Percentiles rank a stretch among this genome's conserved stretches.
Conservation (phyloP, 2,329 filamentous ascomycete genomes). For the Chaetomium globosum region DNA sequence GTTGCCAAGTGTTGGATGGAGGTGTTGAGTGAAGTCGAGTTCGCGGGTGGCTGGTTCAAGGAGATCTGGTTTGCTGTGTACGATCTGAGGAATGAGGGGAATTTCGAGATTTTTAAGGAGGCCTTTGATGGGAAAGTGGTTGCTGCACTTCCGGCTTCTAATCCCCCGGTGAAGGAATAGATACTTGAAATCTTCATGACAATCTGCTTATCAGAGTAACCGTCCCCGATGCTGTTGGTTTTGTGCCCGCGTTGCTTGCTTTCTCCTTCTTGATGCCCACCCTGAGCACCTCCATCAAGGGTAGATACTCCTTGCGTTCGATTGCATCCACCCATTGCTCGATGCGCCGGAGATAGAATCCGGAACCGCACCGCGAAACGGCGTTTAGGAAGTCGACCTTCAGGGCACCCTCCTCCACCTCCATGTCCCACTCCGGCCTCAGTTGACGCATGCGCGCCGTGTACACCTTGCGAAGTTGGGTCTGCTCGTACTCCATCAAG, state of each 20-base stretch:
- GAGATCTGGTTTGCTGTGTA: slow-evolving; percentile 66
- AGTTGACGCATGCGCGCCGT: slow-evolving; percentile 40
- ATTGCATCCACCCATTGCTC: slow-evolving; percentile 37
- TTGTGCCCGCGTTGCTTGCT: not conserved
- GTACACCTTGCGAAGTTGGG: slow-evolving; percentile 44
- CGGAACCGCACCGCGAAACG: slow-evolving; percentile 34
- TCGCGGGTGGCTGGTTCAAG: slow-evolving; percentile 64
- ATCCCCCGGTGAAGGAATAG: not conserved
- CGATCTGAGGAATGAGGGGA: slow-evolving; percentile 50
- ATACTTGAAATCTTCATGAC: not conserved
- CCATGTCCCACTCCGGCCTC: slow-evolving; percentile 41
- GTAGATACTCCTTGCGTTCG: slow-evolving; percentile 29
- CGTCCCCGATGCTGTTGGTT: not conserved
- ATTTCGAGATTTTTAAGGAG: slow-evolving; percentile 55
- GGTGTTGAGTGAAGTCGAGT: slow-evolving; percentile 63
- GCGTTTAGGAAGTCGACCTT: slow-evolving; percentile 42
- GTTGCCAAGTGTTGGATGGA: slow-evolving; percentile 66
- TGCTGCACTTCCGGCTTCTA: not conserved
- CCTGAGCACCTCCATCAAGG: slow-evolving; percentile 34
- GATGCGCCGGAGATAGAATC: slow-evolving; percentile 34
- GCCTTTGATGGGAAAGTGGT: slow-evolving; percentile 45
- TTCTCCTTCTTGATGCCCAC: slow-evolving; percentile 33
- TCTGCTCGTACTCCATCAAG: slow-evolving; percentile 47
- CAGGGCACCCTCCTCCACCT: slow-evolving; percentile 35
- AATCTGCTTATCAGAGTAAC: slow-evolving; percentile 19